Evolutionary conservation across 768 basidiomycete species (phyloP), one percentile per base, ranked within the genome.

Genomic region (Leucosporidium yakuticum): DNA sequence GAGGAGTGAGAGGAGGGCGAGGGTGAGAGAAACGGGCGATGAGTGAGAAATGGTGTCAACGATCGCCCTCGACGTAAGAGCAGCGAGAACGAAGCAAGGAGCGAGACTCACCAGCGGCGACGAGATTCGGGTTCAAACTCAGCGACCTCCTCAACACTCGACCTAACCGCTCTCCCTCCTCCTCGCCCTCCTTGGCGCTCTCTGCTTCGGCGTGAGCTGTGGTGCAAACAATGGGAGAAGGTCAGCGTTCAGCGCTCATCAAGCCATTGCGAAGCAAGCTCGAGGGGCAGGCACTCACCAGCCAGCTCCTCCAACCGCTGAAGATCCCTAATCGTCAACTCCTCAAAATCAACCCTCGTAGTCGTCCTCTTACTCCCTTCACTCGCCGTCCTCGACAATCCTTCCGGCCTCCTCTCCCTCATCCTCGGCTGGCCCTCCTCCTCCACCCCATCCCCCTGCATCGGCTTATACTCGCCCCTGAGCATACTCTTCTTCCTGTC

Each of bases 311-410:
- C 96, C 67, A 99, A 82, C 78, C 87, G 88, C 79, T 98, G 94
- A n/a, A 98, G 81, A 79, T 98, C 96, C 75, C 81, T 86, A 78
- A 98, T 89, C 19, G 93, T 95, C 61, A 98, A 84, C 77, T 94
- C 89, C 29, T 92, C 92, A 0, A 87, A 87, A 51, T 83, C 81
- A 76, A 86, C 84, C 44, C 81, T 81, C 23, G 77, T 73, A 77
- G 84, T 87, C 57, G 88, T 80, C 77, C 86, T 85, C 65, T 85
- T 87, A 63, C 87, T 81, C 67, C 84, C 84, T 51, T 90, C 80
- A 25, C 88, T 56, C 57, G 90, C 82, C 56, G 90, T 84, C 44
- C 69, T 39, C 29, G 62, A 58, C 27, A 66, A 11, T 9, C 39
- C 39, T 20, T 11, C 32, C n/a, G 36, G 53, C 34, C 47, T 21